Conservation (phyloP, 164 flowering plant genomes). For the Vitis riparia region DNA sequence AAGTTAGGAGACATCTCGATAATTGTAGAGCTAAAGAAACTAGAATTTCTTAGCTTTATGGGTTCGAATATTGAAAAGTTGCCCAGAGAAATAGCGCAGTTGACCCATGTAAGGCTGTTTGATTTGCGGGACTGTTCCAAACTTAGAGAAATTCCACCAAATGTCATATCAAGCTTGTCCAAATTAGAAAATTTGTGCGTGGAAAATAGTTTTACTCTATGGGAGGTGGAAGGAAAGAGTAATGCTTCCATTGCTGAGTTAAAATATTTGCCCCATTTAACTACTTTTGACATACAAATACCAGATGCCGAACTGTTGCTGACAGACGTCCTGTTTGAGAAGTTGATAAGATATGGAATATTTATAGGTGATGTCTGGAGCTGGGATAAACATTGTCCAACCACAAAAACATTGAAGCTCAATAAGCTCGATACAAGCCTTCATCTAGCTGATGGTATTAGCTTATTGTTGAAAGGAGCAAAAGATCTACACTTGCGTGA, state of each 20-base stretch:
- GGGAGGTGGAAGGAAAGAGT: background rate
- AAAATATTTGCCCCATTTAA: background rate
- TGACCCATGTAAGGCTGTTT: background rate
- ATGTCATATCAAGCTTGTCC: background rate
- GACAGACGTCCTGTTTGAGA: no score
- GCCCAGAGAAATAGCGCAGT: background rate
- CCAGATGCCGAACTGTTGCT: no score
- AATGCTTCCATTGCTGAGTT: background rate
- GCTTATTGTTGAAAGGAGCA: no score
- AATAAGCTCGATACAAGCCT: no score
- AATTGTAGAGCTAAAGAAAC: background rate
- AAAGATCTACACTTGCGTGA: background rate
- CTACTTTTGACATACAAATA: background rate
- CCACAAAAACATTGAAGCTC: background rate
- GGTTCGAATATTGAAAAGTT: background rate
- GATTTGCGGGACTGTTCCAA: background rate
- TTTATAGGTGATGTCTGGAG: background rate
- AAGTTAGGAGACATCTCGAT: background rate
- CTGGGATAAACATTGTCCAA: background rate
- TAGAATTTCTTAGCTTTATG: background rate
- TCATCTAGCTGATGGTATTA: no score
- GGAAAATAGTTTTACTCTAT: background rate
- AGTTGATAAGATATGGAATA: background rate
- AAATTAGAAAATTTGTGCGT: background rate
- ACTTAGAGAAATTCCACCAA: background rate